Base-by-base conservation (phyloP, 2,329 filamentous ascomycete species). In the Aspergillus tubingensis region DNA sequence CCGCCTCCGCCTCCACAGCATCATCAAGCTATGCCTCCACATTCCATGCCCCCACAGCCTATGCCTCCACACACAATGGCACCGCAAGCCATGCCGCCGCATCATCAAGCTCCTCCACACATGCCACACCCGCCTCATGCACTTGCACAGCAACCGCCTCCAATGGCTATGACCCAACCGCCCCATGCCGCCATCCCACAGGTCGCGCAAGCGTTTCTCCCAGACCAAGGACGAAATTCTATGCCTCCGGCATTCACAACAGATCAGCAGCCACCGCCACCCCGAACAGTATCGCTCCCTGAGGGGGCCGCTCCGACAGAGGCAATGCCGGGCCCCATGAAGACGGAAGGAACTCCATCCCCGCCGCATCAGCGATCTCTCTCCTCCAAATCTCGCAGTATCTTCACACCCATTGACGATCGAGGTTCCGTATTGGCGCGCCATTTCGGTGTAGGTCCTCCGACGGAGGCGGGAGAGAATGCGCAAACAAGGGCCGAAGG, bases 361-460 rank as follows among this genome's bases (percentile, higher is more conserved):
- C 78, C 80, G 58, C 74, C 79, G 8, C 77, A 80, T 64, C 88
- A 89, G 2, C 90, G 89, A 70, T 88, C 91, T 5, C 68, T 85
- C 3, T 81, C 83, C 7, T 78, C 83, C 36, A 93, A 93, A 74
- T 89, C 89, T 21, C 89, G 93, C 73, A 97, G 93, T 75, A 98
- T 99, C 61, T 98, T 98, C 73, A 99, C 95, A 0, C 95, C 95
- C 0, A 96, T 99, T 64, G 95, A 98, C 70, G 93, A 96, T 73
- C 92, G 90, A 68, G 86, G 91, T 52, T 97, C 93, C 1, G 89
- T 97, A 60, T 79, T 97, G 47, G 92, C 91, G 11, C 91, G 94
- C 65, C 92, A 96, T 74, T 88, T 91, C 64, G 88, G 86, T 15
- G 85, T 90, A 66, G 83, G 86, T 8, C 82, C 85, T 2, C 86